Evolutionary conservation across 306 rosid species (phyloP).

Genomic region (Chamaecrista fasciculata): DNA sequence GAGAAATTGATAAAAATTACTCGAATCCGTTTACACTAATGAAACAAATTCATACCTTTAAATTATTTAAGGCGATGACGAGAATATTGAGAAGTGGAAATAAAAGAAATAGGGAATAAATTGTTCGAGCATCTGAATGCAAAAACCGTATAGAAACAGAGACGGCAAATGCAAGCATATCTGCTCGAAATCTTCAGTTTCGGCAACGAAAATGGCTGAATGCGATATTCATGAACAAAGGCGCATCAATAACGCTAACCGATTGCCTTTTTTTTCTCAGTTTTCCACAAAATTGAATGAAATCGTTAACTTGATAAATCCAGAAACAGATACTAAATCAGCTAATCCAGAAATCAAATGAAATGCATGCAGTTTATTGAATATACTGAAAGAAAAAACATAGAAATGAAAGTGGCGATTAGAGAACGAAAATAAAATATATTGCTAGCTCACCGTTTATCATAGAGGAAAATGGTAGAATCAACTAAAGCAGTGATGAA

Average conservation of each 20-base stretch:
- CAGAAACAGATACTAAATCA: background rate
- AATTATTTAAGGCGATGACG: too few relatives aligned
- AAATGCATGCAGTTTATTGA: too few relatives aligned
- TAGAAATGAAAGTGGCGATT: too few relatives aligned
- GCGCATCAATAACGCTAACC: slow-evolving; percentile 44
- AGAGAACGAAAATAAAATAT: background rate
- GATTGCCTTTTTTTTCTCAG: slow-evolving; percentile 42
- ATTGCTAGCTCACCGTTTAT: background rate
- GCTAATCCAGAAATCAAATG: too few relatives aligned
- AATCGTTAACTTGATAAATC: background rate
- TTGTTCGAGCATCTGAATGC: slow-evolving; percentile 56
- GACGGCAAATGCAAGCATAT: slow-evolving; percentile 51
- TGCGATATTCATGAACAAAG: slow-evolving; percentile 27
- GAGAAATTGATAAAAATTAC: background rate
- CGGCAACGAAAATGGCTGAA: slow-evolving; percentile 46
- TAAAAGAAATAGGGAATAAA: background rate
- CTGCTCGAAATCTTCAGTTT: slow-evolving; percentile 31
- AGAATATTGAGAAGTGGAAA: background rate
- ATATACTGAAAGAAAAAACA: background rate
- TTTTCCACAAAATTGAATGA: background rate
- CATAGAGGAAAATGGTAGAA: background rate
- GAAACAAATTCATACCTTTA: too few relatives aligned
- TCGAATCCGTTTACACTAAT: too few relatives aligned
- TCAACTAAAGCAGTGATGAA: background rate
- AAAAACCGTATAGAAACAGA: slow-evolving; percentile 31